A percentile compares a stretch with the other conserved stretches of the same genome.
Evolutionary conservation across 176 grass and related monocot species (phyloP).

Genomic region (Musa itinerans): DNA sequence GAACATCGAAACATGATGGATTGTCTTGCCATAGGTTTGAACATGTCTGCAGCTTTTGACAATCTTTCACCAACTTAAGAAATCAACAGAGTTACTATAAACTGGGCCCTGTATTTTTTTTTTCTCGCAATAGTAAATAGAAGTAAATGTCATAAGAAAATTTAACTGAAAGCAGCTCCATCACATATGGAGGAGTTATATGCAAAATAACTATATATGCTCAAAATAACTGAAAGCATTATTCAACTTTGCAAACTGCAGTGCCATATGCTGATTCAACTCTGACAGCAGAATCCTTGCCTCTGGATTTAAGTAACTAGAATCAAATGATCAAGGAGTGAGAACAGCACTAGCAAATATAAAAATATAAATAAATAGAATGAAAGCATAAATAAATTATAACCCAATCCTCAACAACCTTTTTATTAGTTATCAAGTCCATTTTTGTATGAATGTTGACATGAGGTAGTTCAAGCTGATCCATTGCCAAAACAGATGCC

Average conservation of each 20-base stretch:
- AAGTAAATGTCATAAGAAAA: not conserved
- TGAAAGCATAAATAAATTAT: not conserved
- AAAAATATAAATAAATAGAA: slow-evolving; percentile 4
- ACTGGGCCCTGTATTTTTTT: no score
- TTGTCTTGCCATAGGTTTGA: no score
- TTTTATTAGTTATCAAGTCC: slow-evolving; percentile 83
- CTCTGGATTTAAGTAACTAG: slow-evolving; percentile 82
- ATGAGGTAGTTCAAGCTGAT: slow-evolving; percentile 95
- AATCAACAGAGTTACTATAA: not conserved
- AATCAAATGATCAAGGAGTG: slow-evolving; percentile 6
- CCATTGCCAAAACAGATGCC: slow-evolving; percentile 91
- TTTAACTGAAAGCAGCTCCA: no score
- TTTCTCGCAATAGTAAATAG: no score
- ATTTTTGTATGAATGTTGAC: slow-evolving; percentile 97
- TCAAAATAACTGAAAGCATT: slow-evolving; percentile 30
- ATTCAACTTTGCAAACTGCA: slow-evolving; percentile 77
- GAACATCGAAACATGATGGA: no score
- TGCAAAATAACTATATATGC: no score
- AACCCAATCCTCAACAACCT: slow-evolving; percentile 74
- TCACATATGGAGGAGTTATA: no score
- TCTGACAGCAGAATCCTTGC: slow-evolving; percentile 67
- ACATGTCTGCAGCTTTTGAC: no score
- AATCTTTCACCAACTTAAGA: not conserved
- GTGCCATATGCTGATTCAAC: slow-evolving; percentile 88
- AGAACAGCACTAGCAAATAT: not conserved